These are phyloP conservation scores for Aspergillus heteromorphus DNA, from an alignment of 495 filamentous ascomycete genomes.

Conservation along the genomic window DNA sequence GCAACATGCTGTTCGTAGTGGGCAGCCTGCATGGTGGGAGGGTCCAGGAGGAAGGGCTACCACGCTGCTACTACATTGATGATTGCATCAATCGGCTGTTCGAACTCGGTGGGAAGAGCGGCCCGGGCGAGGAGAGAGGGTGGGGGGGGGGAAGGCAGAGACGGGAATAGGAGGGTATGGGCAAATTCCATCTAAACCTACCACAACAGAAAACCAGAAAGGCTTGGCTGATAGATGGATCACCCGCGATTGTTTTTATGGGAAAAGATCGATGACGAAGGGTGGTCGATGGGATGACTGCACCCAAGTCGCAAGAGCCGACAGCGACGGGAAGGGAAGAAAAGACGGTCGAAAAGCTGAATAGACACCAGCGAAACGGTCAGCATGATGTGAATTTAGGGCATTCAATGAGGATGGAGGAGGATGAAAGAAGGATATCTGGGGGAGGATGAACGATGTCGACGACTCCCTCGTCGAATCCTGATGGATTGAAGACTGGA, in stretches of 20 bases:
- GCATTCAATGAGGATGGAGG: conserved; percentile 15
- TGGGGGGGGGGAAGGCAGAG: conserved; percentile 21
- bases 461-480: conserved; percentile 28
- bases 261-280: conserved; percentile 23
- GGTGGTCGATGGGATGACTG: conserved; percentile 33
- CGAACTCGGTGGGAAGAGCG: conserved; percentile 21
- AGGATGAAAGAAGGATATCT: conserved; percentile 9
- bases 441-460: conserved; percentile 17
- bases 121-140: conserved; percentile 20
- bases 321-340: conserved; percentile 33
- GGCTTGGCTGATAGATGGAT: conserved; percentile 29
- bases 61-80: conserved; percentile 34
- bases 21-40: conserved; percentile 34
- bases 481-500: conserved; percentile 26
- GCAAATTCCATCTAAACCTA: conserved; percentile 40
- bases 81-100: conserved; percentile 38
- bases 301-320: conserved; percentile 40
- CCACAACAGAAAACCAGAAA: conserved; percentile 31
- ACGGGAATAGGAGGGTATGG: conserved; percentile 24
- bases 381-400: conserved; percentile 23
- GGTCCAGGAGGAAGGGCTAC: conserved; percentile 22
- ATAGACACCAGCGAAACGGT: conserved; percentile 16
- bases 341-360: conserved; percentile 25
- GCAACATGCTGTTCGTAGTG: conserved; percentile 36
- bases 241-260: conserved; percentile 32